Evolutionary conservation across 805 yeast genomes (phyloP), one percentile per base, ranked within the genome.

Genomic region (Zygosaccharomyces lentus): DNA sequence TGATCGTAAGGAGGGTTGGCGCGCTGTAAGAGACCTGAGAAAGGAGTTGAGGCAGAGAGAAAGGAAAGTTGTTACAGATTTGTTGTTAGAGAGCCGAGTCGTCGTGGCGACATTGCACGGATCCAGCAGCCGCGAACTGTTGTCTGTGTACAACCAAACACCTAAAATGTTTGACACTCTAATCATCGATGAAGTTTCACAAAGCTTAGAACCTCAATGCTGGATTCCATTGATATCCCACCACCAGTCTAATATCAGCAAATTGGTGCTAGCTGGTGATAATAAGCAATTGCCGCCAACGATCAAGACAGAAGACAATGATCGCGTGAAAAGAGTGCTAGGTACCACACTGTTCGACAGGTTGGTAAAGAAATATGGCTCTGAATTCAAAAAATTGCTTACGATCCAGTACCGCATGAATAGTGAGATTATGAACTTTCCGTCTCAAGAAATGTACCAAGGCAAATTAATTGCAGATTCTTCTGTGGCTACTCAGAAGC

Each of bases 171-270:
- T 91, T 58, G 87, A 87, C 52, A 80, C 95, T 0, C 71, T 91
- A 26, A 85, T 93, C 9, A 90, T 91, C 29, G 99, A 91, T 66
- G 99, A 91, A 65, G 96, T 91, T 0, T 88, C 97, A 0, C 99
- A 91, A 64, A 76, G 96, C 9, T 67, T 91, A 45, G 96, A 91
- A 58, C 96, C 97, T 1, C 96, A 91, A 54, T 89, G 97, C 58
- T 90, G 97, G 97, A 89, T 91, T 19, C 97, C 99, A 0, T 50
- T 93, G 6, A 72, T 88, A 3, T 75, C 77, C 31, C 91, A 86
- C 56, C 66, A 74, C 10, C 74, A 79, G 7, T 68, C 73, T 17
- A 49, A 63, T 34, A 64, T 78, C 34, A 72, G 73, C 29, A 74
- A 81, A 44, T 63, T 91, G 19, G 77, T 91, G 1, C 74, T 91